Evolutionary conservation across 2,329 filamentous ascomycete genomes (phyloP).

Genomic region (Fusarium sp.): DNA sequence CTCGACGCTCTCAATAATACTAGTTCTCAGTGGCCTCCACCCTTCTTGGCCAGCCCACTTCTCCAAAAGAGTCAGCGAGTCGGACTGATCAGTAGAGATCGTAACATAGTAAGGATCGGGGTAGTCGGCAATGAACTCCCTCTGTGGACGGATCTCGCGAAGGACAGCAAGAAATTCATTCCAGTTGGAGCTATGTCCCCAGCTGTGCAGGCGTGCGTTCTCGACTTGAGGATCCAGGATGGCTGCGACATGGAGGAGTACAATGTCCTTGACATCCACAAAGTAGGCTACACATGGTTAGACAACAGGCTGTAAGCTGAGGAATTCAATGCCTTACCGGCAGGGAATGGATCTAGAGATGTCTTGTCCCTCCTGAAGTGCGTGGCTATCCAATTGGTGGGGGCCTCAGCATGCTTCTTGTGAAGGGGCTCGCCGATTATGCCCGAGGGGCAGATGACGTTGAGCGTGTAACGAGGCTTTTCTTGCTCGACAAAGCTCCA

Average conservation of each 20-base stretch:
- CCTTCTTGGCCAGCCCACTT: neutral
- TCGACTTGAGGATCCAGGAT: constrained; percentile 14
- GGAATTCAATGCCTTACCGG: neutral
- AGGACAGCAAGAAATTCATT: constrained; percentile 18
- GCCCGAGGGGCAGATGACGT: constrained; percentile 24
- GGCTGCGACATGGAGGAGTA: constrained; percentile 11
- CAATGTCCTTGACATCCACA: constrained; percentile 20
- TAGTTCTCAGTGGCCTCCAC: neutral
- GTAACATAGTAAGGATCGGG: neutral
- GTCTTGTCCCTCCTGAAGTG: constrained; percentile 5
- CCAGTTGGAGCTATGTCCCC: constrained; percentile 16
- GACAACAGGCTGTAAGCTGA: neutral
- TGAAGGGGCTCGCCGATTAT: constrained; percentile 34
- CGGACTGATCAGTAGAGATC: constrained; percentile 4
- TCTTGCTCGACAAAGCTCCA: constrained; percentile 46
- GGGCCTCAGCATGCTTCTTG: constrained; percentile 25
- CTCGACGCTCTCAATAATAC: neutral
- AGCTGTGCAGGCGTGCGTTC: constrained; percentile 12
- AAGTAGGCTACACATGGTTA: constrained; percentile 8
- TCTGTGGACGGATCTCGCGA: constrained; percentile 7
- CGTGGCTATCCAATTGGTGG: neutral
- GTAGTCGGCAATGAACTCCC: constrained; percentile 10
- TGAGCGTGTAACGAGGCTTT: constrained; percentile 42
- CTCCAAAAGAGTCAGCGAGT: neutral
- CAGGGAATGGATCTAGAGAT: constrained; percentile 1